Evolutionary conservation across 768 basidiomycete species (phyloP).

Genomic region (Lactarius akahatsu): DNA sequence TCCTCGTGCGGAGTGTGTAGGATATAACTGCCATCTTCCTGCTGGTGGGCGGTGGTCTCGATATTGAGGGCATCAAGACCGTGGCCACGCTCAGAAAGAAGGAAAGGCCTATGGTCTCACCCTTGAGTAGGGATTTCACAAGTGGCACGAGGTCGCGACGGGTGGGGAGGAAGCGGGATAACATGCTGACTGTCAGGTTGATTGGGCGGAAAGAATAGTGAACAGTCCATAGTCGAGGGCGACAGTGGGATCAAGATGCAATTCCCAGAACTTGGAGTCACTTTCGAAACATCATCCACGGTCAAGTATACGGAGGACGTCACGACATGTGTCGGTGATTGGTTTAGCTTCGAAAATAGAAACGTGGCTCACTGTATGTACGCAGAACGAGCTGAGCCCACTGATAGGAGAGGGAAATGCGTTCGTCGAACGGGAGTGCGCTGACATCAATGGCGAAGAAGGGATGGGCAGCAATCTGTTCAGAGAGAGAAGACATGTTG

Average conservation of each 20-base stretch:
- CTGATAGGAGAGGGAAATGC: slow-evolving; percentile 12
- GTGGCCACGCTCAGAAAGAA: slow-evolving; percentile 49
- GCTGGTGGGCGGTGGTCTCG: slow-evolving; percentile 58
- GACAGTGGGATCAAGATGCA: slow-evolving; percentile 54
- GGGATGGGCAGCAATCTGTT: slow-evolving; percentile 16
- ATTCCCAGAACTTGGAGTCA: slow-evolving; percentile 50
- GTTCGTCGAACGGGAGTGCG: slow-evolving; percentile 9
- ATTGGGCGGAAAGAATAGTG: slow-evolving; percentile 53
- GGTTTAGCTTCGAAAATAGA: neutral
- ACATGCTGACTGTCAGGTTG: slow-evolving; percentile 52
- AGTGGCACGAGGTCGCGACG: slow-evolving; percentile 52
- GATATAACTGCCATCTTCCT: slow-evolving; percentile 45
- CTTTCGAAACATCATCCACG: slow-evolving; percentile 48
- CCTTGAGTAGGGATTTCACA: slow-evolving; percentile 48
- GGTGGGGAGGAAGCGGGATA: slow-evolving; percentile 48
- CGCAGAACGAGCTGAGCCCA: slow-evolving; percentile 13
- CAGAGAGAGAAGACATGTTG: slow-evolving; percentile 8
- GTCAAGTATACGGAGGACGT: slow-evolving; percentile 39
- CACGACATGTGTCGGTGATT: neutral
- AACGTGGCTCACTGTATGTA: slow-evolving; percentile 10
- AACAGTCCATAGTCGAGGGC: slow-evolving; percentile 53
- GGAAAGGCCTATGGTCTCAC: slow-evolving; percentile 44
- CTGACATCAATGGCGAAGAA: slow-evolving; percentile 12
- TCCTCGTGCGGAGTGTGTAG: slow-evolving; percentile 57
- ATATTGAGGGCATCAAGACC: slow-evolving; percentile 59